Evolutionary conservation across 805 yeast genomes (phyloP), one percentile per base, ranked within the genome.

Genomic region (Sugiyamaella americana): DNA sequence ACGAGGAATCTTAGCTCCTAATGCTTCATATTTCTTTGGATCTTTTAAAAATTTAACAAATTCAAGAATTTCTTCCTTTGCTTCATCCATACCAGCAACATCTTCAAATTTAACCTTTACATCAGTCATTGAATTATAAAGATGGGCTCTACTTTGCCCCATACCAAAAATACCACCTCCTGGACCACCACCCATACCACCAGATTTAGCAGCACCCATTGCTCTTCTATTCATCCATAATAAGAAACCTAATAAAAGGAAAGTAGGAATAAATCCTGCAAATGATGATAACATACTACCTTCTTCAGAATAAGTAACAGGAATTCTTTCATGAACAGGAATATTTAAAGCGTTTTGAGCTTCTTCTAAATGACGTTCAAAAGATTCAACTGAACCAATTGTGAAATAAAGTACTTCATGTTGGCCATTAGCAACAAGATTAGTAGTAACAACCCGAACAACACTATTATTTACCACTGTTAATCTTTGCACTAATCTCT

Each of bases 1-100:
- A 64, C 96, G 75, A 46, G 97, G 97, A 52, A 88, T 88, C 65
- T 87, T 86, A 8, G 96, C 97, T 40, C 97, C 97, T 48, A 88
- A 71, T 51, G 75, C 79, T 65, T 87, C 95, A 66, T 87, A 88
- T 63, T 86, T 85, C 41, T 71, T 68, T 6, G 97, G 96, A 51
- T 86, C 76, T 65, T 87, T 88, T 66, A 88, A 74, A 60, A 88
- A 88, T 62, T 82, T 80, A 46, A 88, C 97, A 70, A 88, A 88
- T 67, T 88, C 97, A 95, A 87, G 85, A 55, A 88, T 87, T 68
- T 88, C 97, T 61, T 83, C 91, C 61, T 88, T 88, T 17, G 96
- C 93, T 65, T 88, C 97, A 57, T 86, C 87, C 72, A 91, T 84
- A 21, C 97, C 97, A 1, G 97, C 97, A 45, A 88, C 96, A 61